Evolutionary conservation across 345 rosid species (phyloP), one percentile per base, ranked within the genome.

Genomic region (Mangifera indica): DNA sequence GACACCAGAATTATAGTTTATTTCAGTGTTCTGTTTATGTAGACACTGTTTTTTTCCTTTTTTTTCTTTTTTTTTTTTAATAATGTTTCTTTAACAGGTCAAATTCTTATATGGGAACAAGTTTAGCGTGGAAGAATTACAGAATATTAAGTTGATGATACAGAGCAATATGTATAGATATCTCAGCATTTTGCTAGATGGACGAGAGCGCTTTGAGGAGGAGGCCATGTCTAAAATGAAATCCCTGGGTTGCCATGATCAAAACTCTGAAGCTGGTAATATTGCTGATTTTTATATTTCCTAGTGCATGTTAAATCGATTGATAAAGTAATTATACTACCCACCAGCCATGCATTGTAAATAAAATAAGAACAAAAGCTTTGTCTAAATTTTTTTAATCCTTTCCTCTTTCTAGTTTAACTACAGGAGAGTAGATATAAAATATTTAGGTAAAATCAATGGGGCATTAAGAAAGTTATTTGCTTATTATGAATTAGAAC

Each of bases 121-220:
- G 83, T 95, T 92, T 71, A 79, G 86, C 6, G 69, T 21, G 42
- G 98, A 95, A 69, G 99, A 95, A 79, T 82, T 89, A 78, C 91
- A 86, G 79, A 91, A 88, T 73, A 90, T 95, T 14, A 95, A 93
- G 92, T 76, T 93, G 80, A 93, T 95, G 98, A 90, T 95, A 59
- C 99, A 95, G 78, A 95, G 98, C 86, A 92, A 92, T 74, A 84
- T 95, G 91, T 95, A 92, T 74, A 84, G 89, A 82, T 95, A 95
- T 78, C 91, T 95, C 5, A 93, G 99, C 84, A 85, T 95, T 67
- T 79, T 95, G 81, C 94, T 95, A 1, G 99, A 95, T 82, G 99
- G 96, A 46, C 83, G 98, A 74, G 99, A 95, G 75, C 89, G 97
- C 8, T 95, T 95, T 82, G 99, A 95, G 84, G 99, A 95, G 78